Conservation (phyloP, 225 moss, liverwort and hornwort species). For the Polytrichum formosum region DNA sequence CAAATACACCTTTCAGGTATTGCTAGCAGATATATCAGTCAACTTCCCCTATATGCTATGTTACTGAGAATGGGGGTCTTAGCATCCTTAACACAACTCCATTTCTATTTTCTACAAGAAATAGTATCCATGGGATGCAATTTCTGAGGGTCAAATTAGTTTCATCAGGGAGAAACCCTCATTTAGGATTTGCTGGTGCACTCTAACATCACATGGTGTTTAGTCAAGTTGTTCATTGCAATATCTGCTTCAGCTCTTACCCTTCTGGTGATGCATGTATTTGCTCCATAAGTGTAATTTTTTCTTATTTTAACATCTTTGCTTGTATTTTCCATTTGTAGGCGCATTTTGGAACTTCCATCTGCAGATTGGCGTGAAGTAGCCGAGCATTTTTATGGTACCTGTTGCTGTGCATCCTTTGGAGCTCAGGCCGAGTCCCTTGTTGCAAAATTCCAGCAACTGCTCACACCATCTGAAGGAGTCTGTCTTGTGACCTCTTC, state of each 20-base stretch:
- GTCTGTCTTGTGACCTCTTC: conserved; percentile 82
- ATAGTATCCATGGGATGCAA: background rate
- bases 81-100: background rate
- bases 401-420: conserved; percentile 56
- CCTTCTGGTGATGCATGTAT: background rate
- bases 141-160: too few relatives aligned
- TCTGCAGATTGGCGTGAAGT: conserved; percentile 67
- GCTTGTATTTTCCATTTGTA: conserved; percentile 2
- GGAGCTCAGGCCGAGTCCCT: conserved; percentile 55
- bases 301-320: background rate
- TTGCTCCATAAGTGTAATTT: background rate
- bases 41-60: too few relatives aligned
- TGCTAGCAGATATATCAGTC: background rate
- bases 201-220: background rate
- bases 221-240: conserved; percentile 1
- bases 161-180: too few relatives aligned
- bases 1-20: conserved; percentile 60
- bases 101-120: background rate
- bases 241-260: background rate
- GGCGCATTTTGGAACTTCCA: conserved; percentile 48
- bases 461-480: conserved; percentile 45
- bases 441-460: conserved; percentile 44
- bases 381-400: conserved; percentile 59
- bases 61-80: too few relatives aligned
- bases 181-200: too few relatives aligned